A percentile compares a stretch with the other conserved stretches of the same genome.
Conservation (phyloP, 139 green algal genomes). For the Chlamydomonas sphaeroides region DNA sequence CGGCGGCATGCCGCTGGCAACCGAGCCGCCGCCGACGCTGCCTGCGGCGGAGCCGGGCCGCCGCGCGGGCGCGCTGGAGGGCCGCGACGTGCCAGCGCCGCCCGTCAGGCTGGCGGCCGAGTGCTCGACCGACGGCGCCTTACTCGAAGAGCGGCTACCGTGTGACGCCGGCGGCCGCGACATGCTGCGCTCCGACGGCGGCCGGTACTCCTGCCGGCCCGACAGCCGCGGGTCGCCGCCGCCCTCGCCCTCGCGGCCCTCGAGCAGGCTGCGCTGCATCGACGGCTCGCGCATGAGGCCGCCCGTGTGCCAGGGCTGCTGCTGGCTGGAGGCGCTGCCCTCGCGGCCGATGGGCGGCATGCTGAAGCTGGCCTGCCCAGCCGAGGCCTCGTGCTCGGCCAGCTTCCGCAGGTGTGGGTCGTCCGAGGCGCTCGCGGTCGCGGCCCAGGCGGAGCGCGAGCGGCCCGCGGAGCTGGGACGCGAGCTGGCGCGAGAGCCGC, state of each 20-base stretch:
- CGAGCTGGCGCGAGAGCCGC: background rate
- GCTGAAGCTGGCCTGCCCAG: background rate
- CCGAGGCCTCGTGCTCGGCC: background rate
- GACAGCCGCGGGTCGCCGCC: background rate
- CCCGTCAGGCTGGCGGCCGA: background rate
- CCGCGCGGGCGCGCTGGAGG: constrained; percentile 6
- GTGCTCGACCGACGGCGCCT: constrained; percentile 7
- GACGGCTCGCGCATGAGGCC: background rate
- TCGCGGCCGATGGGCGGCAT: constrained; percentile 19
- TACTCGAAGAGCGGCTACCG: background rate
- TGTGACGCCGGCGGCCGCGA: constrained; percentile 1
- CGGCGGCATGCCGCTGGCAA: background rate
- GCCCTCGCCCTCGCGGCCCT: background rate
- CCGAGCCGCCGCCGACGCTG: background rate
- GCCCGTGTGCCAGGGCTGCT: background rate
- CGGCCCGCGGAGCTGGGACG: background rate
- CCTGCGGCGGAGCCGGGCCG: background rate
- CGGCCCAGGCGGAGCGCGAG: constrained; percentile 1
- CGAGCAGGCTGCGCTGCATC: constrained; percentile 7
- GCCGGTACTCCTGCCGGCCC: constrained; percentile 18
- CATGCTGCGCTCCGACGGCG: constrained; percentile 13
- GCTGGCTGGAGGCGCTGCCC: background rate
- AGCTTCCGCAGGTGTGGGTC: constrained; percentile 23
- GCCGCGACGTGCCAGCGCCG: constrained; percentile 3
- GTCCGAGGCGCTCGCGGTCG: background rate